phyloP scores from a whole-genome alignment of 768 basidiomycete genomes.

The Phaeotremella skinneri region DNA sequence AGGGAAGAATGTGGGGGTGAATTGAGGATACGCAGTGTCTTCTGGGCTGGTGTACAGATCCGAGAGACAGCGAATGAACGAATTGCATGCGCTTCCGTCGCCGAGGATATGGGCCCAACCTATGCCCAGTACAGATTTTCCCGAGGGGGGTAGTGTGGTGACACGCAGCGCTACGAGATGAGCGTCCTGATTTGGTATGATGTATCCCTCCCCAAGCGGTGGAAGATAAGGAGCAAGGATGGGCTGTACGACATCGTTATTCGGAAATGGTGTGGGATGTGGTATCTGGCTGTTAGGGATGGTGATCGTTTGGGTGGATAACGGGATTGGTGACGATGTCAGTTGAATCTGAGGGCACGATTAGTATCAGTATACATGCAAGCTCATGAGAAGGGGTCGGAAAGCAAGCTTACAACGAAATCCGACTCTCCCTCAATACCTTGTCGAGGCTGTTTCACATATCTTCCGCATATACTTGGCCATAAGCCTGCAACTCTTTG shows the following conservation, averaged over 20 bases:
- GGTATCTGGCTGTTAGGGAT: background rate
- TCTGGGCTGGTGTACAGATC: background rate
- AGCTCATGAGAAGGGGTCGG: background rate
- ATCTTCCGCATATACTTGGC: constrained; percentile 4
- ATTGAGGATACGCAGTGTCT: background rate
- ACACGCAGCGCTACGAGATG: constrained; percentile 2
- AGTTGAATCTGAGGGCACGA: background rate
- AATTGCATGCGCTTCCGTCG: background rate
- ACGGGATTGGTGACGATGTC: background rate
- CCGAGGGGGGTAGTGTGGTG: constrained; percentile 2
- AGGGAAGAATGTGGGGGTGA: constrained; percentile 5
- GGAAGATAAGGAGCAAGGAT: background rate
- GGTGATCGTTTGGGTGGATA: background rate
- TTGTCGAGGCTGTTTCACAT: background rate
- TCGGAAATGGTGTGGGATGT: background rate
- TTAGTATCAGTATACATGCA: background rate
- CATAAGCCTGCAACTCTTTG: background rate
- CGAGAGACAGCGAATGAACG: background rate
- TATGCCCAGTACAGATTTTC: constrained; percentile 4
- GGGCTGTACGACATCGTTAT: background rate
- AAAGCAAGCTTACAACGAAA: background rate
- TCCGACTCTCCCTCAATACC: background rate
- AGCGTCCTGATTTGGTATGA: background rate
- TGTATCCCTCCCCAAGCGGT: background rate
- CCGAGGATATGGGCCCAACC: constrained; percentile 7